Percentiles rank a stretch among this genome's conserved stretches.
Conservation (phyloP, 768 basidiomycete species). For the Tricholoma sp. region DNA sequence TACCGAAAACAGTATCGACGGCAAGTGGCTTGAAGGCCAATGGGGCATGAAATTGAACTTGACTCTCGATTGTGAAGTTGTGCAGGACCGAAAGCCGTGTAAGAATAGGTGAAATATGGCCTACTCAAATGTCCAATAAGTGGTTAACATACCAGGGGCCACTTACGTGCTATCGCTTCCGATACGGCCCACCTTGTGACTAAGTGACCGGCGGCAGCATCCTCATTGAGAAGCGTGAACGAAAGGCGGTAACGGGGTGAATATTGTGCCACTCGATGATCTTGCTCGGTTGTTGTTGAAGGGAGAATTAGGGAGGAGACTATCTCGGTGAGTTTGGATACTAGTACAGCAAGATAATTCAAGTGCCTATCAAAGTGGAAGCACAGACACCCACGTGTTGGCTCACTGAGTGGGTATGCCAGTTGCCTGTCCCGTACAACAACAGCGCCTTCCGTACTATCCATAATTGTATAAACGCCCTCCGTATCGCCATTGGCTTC, state of each 20-base stretch:
- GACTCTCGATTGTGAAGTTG: slow-evolving; percentile 92
- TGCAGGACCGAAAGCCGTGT: slow-evolving; percentile 60
- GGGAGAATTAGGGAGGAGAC: slow-evolving; percentile 34
- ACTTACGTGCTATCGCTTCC: slow-evolving; percentile 57
- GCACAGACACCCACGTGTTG: slow-evolving; percentile 14
- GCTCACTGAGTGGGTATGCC: slow-evolving; percentile 22
- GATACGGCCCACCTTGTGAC: slow-evolving; percentile 72
- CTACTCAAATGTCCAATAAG: slow-evolving; percentile 37
- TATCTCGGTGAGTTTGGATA: slow-evolving; percentile 22
- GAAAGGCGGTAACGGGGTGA: slow-evolving; percentile 78
- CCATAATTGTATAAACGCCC: slow-evolving; percentile 19
- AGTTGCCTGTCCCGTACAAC: slow-evolving; percentile 26
- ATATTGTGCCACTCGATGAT: slow-evolving; percentile 63
- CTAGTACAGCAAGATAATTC: slow-evolving; percentile 2
- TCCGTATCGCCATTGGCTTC: slow-evolving; percentile 5
- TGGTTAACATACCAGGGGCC: not conserved
- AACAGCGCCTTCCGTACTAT: slow-evolving; percentile 11
- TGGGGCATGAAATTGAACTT: slow-evolving; percentile 89
- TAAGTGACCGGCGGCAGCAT: slow-evolving; percentile 60
- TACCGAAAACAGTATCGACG: slow-evolving; percentile 41
- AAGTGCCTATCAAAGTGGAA: not conserved
- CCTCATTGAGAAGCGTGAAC: slow-evolving; percentile 92
- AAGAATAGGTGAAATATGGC: slow-evolving; percentile 63
- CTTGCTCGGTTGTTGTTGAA: slow-evolving; percentile 37
- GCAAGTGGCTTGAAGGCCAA: slow-evolving; percentile 68